Conservation (phyloP, 2,329 filamentous ascomycete genomes). For the Aspergillus persii region DNA sequence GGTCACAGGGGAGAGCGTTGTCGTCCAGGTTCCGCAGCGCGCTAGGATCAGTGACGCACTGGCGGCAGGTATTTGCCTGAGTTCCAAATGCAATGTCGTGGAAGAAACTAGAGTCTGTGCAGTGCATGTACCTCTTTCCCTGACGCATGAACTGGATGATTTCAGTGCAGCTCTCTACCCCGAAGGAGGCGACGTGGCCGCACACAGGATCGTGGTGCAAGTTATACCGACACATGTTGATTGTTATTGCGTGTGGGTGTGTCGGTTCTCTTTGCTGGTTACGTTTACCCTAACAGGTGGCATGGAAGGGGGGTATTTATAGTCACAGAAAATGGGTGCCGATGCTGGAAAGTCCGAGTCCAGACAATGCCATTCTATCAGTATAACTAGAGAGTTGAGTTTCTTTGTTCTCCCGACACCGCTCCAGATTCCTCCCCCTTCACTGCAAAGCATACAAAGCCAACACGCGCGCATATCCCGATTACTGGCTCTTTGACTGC, state of each 20-base stretch:
- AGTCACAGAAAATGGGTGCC: neutral
- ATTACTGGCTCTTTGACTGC: neutral
- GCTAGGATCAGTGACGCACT: constrained; percentile 5
- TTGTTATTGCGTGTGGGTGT: neutral
- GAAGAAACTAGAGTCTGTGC: neutral
- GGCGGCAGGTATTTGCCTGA: constrained; percentile 5
- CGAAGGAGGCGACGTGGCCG: constrained; percentile 29
- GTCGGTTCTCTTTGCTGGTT: neutral
- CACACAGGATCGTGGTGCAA: constrained; percentile 28
- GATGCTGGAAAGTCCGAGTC: neutral
- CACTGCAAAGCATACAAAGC: too few species aligned
- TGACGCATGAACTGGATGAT: constrained; percentile 20
- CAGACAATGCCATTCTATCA: neutral
- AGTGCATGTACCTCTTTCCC: neutral
- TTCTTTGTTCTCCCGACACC: neutral
- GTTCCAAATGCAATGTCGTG: constrained; percentile 14
- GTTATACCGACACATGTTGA: constrained; percentile 25
- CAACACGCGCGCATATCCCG: too few species aligned
- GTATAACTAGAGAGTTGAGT: neutral
- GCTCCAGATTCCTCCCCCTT: too few species aligned
- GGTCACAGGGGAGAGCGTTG: too few species aligned
- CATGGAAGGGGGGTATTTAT: neutral
- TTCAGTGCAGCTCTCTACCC: constrained; percentile 21
- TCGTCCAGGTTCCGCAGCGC: neutral
- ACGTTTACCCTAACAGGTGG: neutral